Evolutionary conservation across 352 stramenopile genomes (phyloP).

Genomic region (Pythium phragmiticola): DNA sequence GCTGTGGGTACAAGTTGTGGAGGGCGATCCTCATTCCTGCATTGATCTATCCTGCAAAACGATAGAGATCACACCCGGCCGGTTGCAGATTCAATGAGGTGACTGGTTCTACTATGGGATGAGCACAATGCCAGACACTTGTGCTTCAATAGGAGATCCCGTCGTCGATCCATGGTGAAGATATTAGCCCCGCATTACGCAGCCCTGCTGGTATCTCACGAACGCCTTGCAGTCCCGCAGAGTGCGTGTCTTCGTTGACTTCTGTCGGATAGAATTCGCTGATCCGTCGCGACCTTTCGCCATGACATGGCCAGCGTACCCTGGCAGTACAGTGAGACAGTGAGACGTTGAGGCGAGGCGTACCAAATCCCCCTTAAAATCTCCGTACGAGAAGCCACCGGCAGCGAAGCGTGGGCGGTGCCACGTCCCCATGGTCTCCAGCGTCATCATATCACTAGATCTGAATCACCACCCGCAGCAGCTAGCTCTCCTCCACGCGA

Average conservation of each 20-base stretch:
- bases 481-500: neutral
- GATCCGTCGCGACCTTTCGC: conserved; percentile 14
- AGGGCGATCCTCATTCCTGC: too few species aligned
- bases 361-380: too few species aligned
- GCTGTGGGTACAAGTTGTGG: too few species aligned
- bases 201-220: too few species aligned
- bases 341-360: too few species aligned
- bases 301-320: neutral
- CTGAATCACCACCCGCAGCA: neutral
- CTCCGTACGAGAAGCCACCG: neutral
- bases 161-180: too few species aligned
- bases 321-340: neutral
- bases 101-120: too few species aligned
- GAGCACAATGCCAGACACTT: neutral
- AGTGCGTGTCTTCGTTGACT: neutral
- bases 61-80: too few species aligned
- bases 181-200: too few species aligned
- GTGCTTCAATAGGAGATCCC: neutral
- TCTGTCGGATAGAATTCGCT: neutral
- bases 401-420: neutral
- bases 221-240: too few species aligned
- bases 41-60: too few species aligned
- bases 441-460: neutral
- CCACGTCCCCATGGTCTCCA: neutral
- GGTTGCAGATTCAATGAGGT: too few species aligned